Evolutionary conservation across 2,329 filamentous ascomycete genomes (phyloP).

Genomic region (Alternaria incomplexa): DNA sequence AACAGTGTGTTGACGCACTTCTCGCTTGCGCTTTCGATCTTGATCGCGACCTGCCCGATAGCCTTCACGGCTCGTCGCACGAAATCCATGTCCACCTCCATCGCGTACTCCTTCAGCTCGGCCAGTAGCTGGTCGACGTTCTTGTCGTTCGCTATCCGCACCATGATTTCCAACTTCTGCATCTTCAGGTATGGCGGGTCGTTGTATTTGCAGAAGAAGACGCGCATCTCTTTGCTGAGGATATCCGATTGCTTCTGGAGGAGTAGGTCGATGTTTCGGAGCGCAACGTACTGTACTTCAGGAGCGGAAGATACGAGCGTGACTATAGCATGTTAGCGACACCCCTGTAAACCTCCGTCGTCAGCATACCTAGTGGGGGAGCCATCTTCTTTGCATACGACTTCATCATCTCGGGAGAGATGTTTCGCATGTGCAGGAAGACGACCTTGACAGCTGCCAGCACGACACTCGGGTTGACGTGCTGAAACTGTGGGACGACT

Average conservation of each 20-base stretch:
- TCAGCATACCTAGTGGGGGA: slow-evolving; percentile 78
- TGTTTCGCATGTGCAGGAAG: slow-evolving; percentile 90
- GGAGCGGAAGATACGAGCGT: slow-evolving; percentile 94
- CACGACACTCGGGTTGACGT: slow-evolving; percentile 96
- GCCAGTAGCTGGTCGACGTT: slow-evolving; percentile 95
- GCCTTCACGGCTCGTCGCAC: slow-evolving; percentile 92
- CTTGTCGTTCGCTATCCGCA: slow-evolving; percentile 95
- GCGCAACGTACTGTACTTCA: slow-evolving; percentile 96
- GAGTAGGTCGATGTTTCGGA: slow-evolving; percentile 94
- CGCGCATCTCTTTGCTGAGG: slow-evolving; percentile 92
- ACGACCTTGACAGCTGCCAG: slow-evolving; percentile 97
- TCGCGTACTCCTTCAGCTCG: slow-evolving; percentile 94
- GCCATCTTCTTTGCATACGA: slow-evolving; percentile 99
- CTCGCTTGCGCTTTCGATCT: slow-evolving; percentile 93
- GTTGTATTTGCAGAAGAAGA: slow-evolving; percentile 99
- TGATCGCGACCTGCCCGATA: slow-evolving; percentile 97
- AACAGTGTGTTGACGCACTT: slow-evolving; percentile 94
- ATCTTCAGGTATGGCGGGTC: slow-evolving; percentile 97
- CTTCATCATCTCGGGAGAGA: slow-evolving; percentile 77
- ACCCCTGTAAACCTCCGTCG: neutral
- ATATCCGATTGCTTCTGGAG: slow-evolving; percentile 97
- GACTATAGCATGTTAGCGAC: slow-evolving; percentile 62
- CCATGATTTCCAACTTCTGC: slow-evolving; percentile 98
- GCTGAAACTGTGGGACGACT: slow-evolving; percentile 95
- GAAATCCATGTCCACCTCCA: slow-evolving; percentile 99